Evolutionary conservation across 2,329 filamentous ascomycete genomes (phyloP).

Genomic region (Pseudopithomyces chartarum): DNA sequence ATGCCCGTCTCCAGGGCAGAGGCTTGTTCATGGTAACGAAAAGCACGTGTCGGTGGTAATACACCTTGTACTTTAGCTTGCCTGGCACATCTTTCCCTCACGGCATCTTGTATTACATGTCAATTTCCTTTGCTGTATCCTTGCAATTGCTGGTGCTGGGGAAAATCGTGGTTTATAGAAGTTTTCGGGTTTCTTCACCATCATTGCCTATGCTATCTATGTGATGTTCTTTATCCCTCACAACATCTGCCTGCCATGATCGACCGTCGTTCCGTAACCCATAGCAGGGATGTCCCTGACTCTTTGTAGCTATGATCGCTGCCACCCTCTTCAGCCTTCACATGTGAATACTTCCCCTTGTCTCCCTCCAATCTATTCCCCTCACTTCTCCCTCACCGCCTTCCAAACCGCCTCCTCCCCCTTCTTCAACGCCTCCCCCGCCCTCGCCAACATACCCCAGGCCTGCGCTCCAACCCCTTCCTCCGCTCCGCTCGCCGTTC

Average conservation of each 20-base stretch:
- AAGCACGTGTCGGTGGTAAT: slow-evolving; percentile 47
- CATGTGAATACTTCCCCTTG: not conserved
- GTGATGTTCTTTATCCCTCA: slow-evolving; percentile 3
- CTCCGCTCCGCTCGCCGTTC: slow-evolving; percentile 29
- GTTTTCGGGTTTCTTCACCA: slow-evolving; percentile 34
- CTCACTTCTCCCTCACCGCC: slow-evolving; percentile 33
- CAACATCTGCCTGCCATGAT: too few relatives aligned
- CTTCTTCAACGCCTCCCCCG: slow-evolving; percentile 41
- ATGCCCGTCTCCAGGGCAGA: slow-evolving; percentile 39
- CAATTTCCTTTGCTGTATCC: slow-evolving; percentile 41
- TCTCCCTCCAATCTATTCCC: not conserved
- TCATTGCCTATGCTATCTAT: not conserved
- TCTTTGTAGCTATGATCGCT: too few relatives aligned
- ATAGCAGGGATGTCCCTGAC: too few relatives aligned
- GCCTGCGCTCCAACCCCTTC: slow-evolving; percentile 36
- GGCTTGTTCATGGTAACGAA: slow-evolving; percentile 51
- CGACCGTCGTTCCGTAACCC: not conserved
- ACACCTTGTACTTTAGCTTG: slow-evolving; percentile 51
- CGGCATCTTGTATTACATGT: slow-evolving; percentile 43
- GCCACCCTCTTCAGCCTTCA: too few relatives aligned
- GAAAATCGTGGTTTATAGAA: slow-evolving; percentile 47
- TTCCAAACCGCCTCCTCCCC: slow-evolving; percentile 44
- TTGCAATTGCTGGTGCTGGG: slow-evolving; percentile 43
- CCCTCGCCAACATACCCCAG: slow-evolving; percentile 44
- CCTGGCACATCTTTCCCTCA: slow-evolving; percentile 39